Percentiles rank a stretch among this genome's conserved stretches.
These are phyloP conservation scores for Verticillium nubilum DNA, from an alignment of 2,329 filamentous ascomycete genomes.

Conservation along the genomic window DNA sequence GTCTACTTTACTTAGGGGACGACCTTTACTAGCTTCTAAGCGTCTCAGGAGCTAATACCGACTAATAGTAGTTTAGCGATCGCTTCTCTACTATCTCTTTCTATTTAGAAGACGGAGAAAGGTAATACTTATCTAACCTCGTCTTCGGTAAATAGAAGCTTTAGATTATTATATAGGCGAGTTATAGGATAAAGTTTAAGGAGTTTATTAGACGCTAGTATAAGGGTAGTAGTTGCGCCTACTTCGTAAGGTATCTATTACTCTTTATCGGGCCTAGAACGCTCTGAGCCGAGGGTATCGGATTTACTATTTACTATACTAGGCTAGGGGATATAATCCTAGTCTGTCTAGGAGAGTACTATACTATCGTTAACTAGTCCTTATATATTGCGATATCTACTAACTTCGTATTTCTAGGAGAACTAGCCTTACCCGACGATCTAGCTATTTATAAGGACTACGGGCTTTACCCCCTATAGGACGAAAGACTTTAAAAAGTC, in stretches of 20 bases:
- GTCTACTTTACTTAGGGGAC: constrained; percentile 2
- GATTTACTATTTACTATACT: constrained; percentile 1
- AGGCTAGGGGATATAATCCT: constrained; percentile 6
- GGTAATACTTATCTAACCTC: constrained; percentile 1
- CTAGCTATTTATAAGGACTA: constrained; percentile 3
- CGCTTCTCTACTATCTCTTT: constrained; percentile 2
- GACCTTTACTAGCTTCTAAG: not conserved
- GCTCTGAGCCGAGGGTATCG: constrained; percentile 4
- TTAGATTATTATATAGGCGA: not conserved
- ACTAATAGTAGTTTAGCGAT: not conserved
- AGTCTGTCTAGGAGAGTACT: constrained; percentile 1
- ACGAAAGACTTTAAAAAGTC: too few species aligned
- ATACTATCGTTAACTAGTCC: constrained; percentile 5
- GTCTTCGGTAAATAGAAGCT: constrained; percentile 3
- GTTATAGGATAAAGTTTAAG: constrained; percentile 3
- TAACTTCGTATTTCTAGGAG: constrained; percentile 5
- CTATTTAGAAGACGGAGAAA: constrained; percentile 1
- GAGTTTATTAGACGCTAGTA: not conserved
- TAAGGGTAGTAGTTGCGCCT: not conserved
- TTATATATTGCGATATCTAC: constrained; percentile 3
- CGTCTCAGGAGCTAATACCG: constrained; percentile 2
- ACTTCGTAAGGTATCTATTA: constrained; percentile 5
- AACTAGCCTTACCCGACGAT: not conserved
- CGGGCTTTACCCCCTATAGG: not conserved
- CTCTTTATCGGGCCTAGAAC: constrained; percentile 3